Evolutionary conservation across 1,284 basidiomycete genomes (phyloP), one percentile per base, ranked within the genome.

Genomic region (Ganoderma lingzhi): DNA sequence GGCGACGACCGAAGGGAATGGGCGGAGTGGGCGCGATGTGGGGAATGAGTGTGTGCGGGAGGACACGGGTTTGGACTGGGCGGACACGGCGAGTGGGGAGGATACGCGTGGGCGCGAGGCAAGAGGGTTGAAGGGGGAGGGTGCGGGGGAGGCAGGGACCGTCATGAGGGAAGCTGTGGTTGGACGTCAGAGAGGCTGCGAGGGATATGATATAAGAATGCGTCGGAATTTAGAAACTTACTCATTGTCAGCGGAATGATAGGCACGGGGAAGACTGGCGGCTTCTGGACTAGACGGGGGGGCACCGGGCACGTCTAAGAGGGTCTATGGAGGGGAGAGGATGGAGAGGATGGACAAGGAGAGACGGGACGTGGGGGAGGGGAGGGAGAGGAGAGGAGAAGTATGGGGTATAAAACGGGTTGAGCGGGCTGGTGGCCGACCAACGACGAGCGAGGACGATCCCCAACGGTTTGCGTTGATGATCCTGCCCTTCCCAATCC

Each of bases 1-100:
- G 73, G 82, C 78, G 45, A 87, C 82, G 70, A 93, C 85, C 65
- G 89, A 87, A 23, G 90, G 84, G 79, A 94, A 94, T 37, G 93
- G 93, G 30, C 93, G 87, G 48, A 93, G 83, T 1, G 91, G 88
- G 53, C 91, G 90, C 42, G 93, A 94, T 1, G 86, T 81, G 6
- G 89, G 87, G 79, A 94, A 82, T 81, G 65, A 84, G 80, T 70
- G 74, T 71, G 71, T 78, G 63, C 73, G 79, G 63, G 70, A 70
- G 73, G 73, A 75, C 62, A 59, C 71, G 41, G 74, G 75, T 41
- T 68, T 77, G 41, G 73, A 69, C 69, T 74, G 79, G 68, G 80
- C 73, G 58, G 80, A 71, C 39, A 80, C 80, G 55, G 90, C 89
- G 63, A 93, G 84, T 0, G 91, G 90, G 4, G 91, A 91, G 5